Evolutionary conservation across 768 basidiomycete genomes (phyloP).

Genomic region (Dictyophora rubrovolvata): DNA sequence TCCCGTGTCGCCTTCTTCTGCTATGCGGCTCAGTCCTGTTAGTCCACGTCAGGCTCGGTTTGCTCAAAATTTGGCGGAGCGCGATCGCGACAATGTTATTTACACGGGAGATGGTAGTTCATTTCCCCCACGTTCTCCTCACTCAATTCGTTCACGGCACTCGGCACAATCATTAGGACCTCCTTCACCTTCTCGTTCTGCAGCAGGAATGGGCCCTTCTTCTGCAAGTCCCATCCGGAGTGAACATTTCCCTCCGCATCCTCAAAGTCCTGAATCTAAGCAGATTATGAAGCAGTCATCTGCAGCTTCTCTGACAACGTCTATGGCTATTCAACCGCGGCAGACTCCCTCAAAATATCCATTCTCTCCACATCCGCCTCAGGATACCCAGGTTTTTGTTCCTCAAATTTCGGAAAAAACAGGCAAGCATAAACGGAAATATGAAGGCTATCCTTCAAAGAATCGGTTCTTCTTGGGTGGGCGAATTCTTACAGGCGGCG

Average conservation of each 20-base stretch:
- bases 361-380: conserved; percentile 4
- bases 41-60: conserved; percentile 18
- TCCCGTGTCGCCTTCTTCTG: conserved; percentile 15
- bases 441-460: conserved; percentile 56
- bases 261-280: background rate
- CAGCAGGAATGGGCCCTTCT: background rate
- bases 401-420: conserved; percentile 30
- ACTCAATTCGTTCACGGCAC: conserved; percentile 19
- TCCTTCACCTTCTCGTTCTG: background rate
- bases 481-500: conserved; percentile 71
- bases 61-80: conserved; percentile 14
- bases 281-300: background rate
- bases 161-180: background rate
- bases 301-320: background rate
- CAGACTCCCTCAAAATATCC: background rate
- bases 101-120: conserved; percentile 14
- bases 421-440: conserved; percentile 39
- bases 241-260: background rate
- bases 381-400: conserved; percentile 10
- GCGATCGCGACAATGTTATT: conserved; percentile 11
- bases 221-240: background rate
- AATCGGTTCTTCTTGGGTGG: conserved; percentile 73
- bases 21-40: conserved; percentile 12
- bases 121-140: conserved; percentile 17
- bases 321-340: background rate